Percentiles rank a stretch among this genome's conserved stretches.
Conservation (phyloP, 2,329 filamentous ascomycete species). For the Aspergillus pseudoglaucus region DNA sequence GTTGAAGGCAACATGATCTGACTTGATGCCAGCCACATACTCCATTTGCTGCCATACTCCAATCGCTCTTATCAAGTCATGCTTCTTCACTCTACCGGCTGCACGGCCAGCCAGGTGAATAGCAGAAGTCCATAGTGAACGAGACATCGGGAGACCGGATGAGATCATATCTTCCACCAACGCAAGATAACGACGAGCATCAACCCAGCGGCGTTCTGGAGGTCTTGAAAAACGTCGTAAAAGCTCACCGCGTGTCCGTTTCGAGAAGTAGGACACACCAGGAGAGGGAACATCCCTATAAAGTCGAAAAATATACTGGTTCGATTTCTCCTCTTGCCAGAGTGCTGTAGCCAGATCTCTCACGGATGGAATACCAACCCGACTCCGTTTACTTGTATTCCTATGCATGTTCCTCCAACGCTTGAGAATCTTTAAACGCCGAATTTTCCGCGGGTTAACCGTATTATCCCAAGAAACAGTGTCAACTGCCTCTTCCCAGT, state of each 20-base stretch:
- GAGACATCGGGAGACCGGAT: conserved; percentile 61
- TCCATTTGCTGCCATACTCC: conserved; percentile 90
- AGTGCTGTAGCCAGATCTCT: conserved; percentile 38
- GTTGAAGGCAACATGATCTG: conserved; percentile 80
- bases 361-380: conserved; percentile 30
- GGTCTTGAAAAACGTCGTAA: conserved; percentile 61
- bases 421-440: neutral
- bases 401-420: neutral
- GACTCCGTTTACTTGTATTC: conserved; percentile 9
- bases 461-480: conserved; percentile 24
- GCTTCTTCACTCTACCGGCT: conserved; percentile 51
- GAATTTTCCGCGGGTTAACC: conserved; percentile 14
- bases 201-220: conserved; percentile 25
- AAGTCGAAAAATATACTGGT: conserved; percentile 45
- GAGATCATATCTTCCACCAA: conserved; percentile 76
- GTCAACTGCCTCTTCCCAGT: conserved; percentile 28
- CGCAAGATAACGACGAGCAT: conserved; percentile 75
- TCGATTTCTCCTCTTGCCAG: conserved; percentile 37
- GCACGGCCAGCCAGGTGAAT: conserved; percentile 73
- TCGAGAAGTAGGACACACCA: conserved; percentile 46
- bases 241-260: conserved; percentile 53
- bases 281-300: conserved; percentile 50
- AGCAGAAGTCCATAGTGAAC: conserved; percentile 74
- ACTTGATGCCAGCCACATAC: conserved; percentile 55
- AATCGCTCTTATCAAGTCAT: conserved; percentile 63